A percentile compares a stretch with the other conserved stretches of the same genome.
These are phyloP conservation scores for Yarrowia yakushimensis DNA, from an alignment of 805 yeast genomes.

Conservation along the genomic window DNA sequence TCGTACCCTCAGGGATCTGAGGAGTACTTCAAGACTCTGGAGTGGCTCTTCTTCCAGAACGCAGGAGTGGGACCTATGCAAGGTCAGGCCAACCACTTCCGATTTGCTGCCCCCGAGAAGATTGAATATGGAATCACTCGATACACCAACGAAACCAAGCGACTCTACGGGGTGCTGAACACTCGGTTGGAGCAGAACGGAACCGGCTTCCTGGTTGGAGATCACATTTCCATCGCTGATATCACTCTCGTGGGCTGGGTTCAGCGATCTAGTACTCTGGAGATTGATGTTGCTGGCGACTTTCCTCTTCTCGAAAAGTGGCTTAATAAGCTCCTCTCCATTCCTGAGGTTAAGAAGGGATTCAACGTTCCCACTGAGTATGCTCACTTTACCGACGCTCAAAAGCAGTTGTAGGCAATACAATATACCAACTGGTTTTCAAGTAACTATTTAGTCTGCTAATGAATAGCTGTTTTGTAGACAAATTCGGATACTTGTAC, in stretches of 20 bases:
- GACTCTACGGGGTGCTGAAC: conserved; percentile 55
- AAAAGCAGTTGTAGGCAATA: neutral
- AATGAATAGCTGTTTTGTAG: no score
- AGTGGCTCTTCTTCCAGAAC: conserved; percentile 55
- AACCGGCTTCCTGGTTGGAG: conserved; percentile 56
- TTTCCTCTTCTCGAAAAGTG: conserved; percentile 75
- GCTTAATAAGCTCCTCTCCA: conserved; percentile 85
- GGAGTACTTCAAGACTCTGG: conserved; percentile 44
- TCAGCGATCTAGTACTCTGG: conserved; percentile 26
- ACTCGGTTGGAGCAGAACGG: conserved; percentile 46
- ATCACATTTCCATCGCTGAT: conserved; percentile 56
- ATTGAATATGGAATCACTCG: conserved; percentile 53
- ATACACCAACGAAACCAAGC: conserved; percentile 48
- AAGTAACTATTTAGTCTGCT: neutral
- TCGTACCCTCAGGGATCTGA: conserved; percentile 39
- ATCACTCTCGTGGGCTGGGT: conserved; percentile 51
- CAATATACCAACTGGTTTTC: no score
- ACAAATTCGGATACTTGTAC: no score
- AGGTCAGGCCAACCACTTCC: conserved; percentile 57
- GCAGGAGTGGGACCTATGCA: conserved; percentile 61
- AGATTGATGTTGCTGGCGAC: conserved; percentile 29
- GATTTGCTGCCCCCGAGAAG: conserved; percentile 46
- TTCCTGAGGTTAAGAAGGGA: conserved; percentile 62
- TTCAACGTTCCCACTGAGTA: conserved; percentile 31
- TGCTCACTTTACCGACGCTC: neutral